Evolutionary conservation across 768 basidiomycete genomes (phyloP), one percentile per base, ranked within the genome.

Genomic region (Tulasnella sp.): DNA sequence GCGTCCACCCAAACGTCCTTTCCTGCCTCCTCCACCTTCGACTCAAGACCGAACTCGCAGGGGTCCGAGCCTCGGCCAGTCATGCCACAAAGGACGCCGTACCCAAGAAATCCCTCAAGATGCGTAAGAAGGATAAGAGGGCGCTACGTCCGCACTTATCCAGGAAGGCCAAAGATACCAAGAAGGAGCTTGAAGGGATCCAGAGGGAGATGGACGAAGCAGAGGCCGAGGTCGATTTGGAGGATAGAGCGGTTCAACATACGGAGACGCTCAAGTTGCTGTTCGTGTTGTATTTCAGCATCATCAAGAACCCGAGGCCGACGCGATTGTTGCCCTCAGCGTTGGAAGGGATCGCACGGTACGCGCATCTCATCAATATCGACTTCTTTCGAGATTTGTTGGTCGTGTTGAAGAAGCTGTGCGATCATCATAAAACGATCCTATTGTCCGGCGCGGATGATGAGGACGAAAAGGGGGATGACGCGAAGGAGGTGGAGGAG

Each of bases 351-450:
- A 87, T 98, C 66, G 83, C 92, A 2, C 84, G 82, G 73, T 98
- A 90, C 68, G 86, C 94, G 0, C 96, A 98, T 69, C 80, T 97
- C 60, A 92, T 99, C 70, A 99, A 96, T 71, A 80, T 98, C 65
- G 93, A 99, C 70, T 98, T 99, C 73, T 99, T 98, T 81, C 84
- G 85, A 67, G 96, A 99, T 72, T 76, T 99, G 49, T 79, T 99
- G 75, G 76, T 80, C 55, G 89, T 92, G 4, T 75, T 99, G 31
- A 87, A 87, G 72, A 78, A 77, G 60, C 78, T 93, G 60, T 81
- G 93, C 65, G 67, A 74, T 53, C 80, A 80, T 62, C 69, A 70
- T 43, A 49, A 62, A 10, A 62, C 49, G 2, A 57, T 12, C 2
- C 45, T 15, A 2, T 22, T 17, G 8, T 44, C 46, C 12, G 58